These are phyloP conservation scores for Aphanomyces invadans DNA, from an alignment of 352 stramenopile species.

Conservation along the genomic window DNA sequence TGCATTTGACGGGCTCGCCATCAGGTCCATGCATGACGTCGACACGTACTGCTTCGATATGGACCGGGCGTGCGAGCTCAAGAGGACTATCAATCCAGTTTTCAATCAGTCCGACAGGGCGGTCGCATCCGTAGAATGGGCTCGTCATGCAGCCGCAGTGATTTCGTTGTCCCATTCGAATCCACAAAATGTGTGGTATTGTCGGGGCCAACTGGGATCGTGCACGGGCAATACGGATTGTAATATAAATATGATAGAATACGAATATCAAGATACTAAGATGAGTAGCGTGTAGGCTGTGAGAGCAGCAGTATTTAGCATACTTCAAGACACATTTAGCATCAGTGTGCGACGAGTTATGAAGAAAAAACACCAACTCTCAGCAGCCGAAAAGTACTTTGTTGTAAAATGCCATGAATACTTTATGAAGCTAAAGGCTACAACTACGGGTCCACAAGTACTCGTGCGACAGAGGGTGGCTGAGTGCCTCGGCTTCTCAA, in stretches of 20 bases:
- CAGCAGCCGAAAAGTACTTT: neutral
- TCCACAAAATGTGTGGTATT: too few relatives aligned
- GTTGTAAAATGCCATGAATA: neutral
- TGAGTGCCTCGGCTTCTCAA: neutral
- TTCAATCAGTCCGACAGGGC: neutral
- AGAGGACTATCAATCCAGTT: constrained; percentile 6
- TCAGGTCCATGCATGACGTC: constrained; percentile 59
- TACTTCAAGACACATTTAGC: too few relatives aligned
- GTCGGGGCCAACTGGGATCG: too few relatives aligned
- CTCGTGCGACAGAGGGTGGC: neutral
- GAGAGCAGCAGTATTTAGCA: too few relatives aligned
- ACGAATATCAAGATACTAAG: too few relatives aligned
- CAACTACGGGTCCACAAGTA: neutral
- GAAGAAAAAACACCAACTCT: neutral
- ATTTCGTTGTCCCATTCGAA: too few relatives aligned
- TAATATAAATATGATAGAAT: too few relatives aligned
- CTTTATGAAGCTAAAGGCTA: neutral
- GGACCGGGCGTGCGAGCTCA: neutral
- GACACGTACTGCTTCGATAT: neutral
- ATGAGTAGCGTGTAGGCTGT: too few relatives aligned
- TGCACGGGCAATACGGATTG: too few relatives aligned
- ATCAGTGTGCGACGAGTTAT: too few relatives aligned
- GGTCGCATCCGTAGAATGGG: constrained; percentile 6
- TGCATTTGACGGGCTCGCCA: too few relatives aligned
- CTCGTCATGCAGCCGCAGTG: neutral